Conservation (phyloP, 1,139 yeast genomes). For the Zygoascus meyerae region DNA sequence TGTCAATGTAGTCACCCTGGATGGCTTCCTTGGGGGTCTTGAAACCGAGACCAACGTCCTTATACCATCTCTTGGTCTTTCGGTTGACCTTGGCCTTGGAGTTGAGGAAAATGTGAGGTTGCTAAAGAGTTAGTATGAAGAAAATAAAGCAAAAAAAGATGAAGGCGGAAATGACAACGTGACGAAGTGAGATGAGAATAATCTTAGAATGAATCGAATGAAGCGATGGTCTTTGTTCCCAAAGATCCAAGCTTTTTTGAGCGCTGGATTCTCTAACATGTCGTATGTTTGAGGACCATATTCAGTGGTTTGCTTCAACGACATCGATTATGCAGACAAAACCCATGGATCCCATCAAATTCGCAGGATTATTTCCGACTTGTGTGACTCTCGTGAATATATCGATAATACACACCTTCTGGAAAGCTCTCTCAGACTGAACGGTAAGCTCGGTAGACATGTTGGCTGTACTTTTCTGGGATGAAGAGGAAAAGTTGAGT, state of each 20-base stretch:
- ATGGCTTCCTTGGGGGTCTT: conserved; percentile 99
- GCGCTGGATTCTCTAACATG: too few species aligned
- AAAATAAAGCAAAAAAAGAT: background rate
- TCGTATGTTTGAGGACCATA: too few species aligned
- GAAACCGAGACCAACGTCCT: conserved; percentile 99
- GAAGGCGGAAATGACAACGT: background rate
- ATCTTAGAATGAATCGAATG: background rate
- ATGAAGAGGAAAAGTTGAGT: conserved; percentile 12
- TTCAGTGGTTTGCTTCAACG: too few species aligned
- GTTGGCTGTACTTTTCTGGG: conserved; percentile 32
- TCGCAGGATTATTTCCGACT: too few species aligned
- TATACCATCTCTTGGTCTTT: conserved; percentile 99
- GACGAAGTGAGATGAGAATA: background rate
- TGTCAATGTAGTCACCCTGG: conserved; percentile 98
- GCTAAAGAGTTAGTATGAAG: conserved; percentile 44
- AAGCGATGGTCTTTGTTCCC: background rate
- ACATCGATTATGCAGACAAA: too few species aligned
- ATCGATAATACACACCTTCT: conserved; percentile 68
- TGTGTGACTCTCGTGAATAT: too few species aligned
- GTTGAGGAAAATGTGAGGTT: conserved; percentile 99
- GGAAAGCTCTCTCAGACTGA: conserved; percentile 99
- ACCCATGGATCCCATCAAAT: background rate
- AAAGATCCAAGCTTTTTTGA: too few species aligned
- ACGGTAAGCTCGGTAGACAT: conserved; percentile 99
- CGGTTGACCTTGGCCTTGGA: conserved; percentile 98